phyloP scores from a whole-genome alignment of 2,329 filamentous ascomycete species.

The Samsoniella hepiali region DNA sequence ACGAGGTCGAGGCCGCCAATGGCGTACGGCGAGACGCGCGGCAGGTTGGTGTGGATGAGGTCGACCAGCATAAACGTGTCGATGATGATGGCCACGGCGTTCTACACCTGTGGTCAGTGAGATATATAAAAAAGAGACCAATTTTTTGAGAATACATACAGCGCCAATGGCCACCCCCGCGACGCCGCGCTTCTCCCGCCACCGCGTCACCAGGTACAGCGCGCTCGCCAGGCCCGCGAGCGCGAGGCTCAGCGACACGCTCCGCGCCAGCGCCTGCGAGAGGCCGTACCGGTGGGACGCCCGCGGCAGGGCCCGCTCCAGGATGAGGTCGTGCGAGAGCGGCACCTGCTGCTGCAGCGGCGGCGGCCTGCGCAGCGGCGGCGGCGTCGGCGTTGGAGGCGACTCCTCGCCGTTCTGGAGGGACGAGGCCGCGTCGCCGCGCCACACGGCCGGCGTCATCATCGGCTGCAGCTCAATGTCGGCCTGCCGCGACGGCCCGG shows the following conservation, averaged over 20 bases:
- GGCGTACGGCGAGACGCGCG: constrained; percentile 12
- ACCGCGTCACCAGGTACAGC: constrained; percentile 5
- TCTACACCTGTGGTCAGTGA: not conserved
- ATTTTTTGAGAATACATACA: not conserved
- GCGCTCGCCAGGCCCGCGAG: constrained; percentile 5
- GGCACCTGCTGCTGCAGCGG: not conserved
- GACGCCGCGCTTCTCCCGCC: constrained; percentile 8
- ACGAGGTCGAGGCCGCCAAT: constrained; percentile 16
- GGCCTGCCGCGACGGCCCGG: not conserved
- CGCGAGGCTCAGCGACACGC: constrained; percentile 9
- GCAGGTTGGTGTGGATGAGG: constrained; percentile 14
- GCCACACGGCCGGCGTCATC: constrained; percentile 12
- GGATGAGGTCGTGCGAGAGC: constrained; percentile 6
- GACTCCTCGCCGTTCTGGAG: not conserved
- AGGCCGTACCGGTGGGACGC: constrained; percentile 10
- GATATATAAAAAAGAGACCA: not conserved
- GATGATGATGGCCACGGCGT: constrained; percentile 17
- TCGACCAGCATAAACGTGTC: constrained; percentile 15
- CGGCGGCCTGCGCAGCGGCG: not conserved
- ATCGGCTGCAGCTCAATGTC: constrained; percentile 7
- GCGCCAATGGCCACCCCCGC: constrained; percentile 13
- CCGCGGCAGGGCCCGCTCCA: constrained; percentile 10
- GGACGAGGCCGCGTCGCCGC: not conserved
- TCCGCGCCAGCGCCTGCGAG: constrained; percentile 12
- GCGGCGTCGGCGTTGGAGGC: not conserved